Evolutionary conservation across 495 filamentous ascomycete species (phyloP), one percentile per base, ranked within the genome.

Genomic region (Parmelia sp.): DNA sequence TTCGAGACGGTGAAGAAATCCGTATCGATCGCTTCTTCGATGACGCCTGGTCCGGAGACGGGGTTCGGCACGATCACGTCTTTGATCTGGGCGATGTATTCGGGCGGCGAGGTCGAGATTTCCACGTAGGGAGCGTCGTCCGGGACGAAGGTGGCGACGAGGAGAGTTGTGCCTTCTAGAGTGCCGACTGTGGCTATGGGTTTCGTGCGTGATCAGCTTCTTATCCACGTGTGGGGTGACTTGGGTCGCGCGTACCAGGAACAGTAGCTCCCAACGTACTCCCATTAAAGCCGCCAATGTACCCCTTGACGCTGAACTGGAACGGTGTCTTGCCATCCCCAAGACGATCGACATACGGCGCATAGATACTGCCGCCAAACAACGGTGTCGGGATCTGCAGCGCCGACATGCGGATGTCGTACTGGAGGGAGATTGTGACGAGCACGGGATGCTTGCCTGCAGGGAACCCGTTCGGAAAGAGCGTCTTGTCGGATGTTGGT

Each of bases 41-140:
- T 59, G 33, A 68, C 59, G 45, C 47, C 58, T 21, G 66, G 66
- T 25, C 63, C 63, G 29, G 66, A 68, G 53, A 68, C 35, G 45
- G 66, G 66, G 63, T 68, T 68, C 14, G 63, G 57, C 15, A 68
- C 47, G 51, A 68, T 61, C 49, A 68, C 40, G 25, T 68, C 23
- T 56, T 66, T 66, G 63, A 68, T 37, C 37, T 61, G 47, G 17
- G 66, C 58, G 58, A 44, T 62, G 59, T 42, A 68, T 36, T 62
- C 58, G 25, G 23, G 25, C 36, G 63, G 45, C 64, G 65, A 59
- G 29, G 47, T 42, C 1, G 45, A 23, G 36, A 68, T 57, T 23
- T 37, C 51, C 19, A 25, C 35, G 59, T 68, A 68, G 49, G 66
- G 45, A 8, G 21, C 64, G 49, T 66, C 49, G 45, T 63, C 47